Conservation (phyloP, 768 basidiomycete genomes). For the Suillus spraguei region DNA sequence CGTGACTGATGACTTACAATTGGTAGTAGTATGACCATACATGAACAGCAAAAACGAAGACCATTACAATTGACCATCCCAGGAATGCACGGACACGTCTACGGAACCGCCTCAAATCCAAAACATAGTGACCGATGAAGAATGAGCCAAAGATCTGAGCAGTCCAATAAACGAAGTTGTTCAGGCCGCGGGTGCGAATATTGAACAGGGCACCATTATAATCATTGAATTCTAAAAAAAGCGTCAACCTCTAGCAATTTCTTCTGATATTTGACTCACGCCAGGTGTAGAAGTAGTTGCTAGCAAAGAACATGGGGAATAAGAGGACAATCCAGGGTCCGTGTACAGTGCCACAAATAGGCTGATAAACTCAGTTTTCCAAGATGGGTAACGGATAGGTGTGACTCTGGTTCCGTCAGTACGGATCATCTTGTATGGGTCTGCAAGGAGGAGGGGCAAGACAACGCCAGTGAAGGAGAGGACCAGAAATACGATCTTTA, state of each 20-base stretch:
- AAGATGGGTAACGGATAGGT: slow-evolving; percentile 67
- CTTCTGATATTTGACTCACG: slow-evolving; percentile 45
- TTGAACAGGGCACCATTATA: slow-evolving; percentile 82
- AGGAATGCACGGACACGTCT: slow-evolving; percentile 73
- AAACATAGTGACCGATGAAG: slow-evolving; percentile 60
- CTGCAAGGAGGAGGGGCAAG: slow-evolving; percentile 70
- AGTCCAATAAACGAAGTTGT: slow-evolving; percentile 80
- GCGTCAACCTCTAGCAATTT: background rate
- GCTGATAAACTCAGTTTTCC: slow-evolving; percentile 74
- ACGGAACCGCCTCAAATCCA: slow-evolving; percentile 56
- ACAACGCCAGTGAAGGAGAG: slow-evolving; percentile 69
- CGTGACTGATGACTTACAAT: slow-evolving; percentile 44
- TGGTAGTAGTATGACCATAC: slow-evolving; percentile 81
- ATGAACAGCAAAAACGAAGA: slow-evolving; percentile 69
- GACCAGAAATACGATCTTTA: slow-evolving; percentile 72
- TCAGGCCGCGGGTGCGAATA: slow-evolving; percentile 75
- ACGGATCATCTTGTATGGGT: slow-evolving; percentile 72
- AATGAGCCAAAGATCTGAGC: slow-evolving; percentile 78
- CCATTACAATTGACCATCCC: slow-evolving; percentile 64
- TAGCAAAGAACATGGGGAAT: slow-evolving; percentile 86
- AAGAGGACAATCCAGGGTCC: slow-evolving; percentile 75
- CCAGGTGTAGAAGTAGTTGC: slow-evolving; percentile 88
- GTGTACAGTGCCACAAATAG: slow-evolving; percentile 68
- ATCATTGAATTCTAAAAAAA: slow-evolving; percentile 68
- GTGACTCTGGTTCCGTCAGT: slow-evolving; percentile 73